phyloP scores from a whole-genome alignment of 352 stramenopile species.

The Hyaloperonospora brassicae region DNA sequence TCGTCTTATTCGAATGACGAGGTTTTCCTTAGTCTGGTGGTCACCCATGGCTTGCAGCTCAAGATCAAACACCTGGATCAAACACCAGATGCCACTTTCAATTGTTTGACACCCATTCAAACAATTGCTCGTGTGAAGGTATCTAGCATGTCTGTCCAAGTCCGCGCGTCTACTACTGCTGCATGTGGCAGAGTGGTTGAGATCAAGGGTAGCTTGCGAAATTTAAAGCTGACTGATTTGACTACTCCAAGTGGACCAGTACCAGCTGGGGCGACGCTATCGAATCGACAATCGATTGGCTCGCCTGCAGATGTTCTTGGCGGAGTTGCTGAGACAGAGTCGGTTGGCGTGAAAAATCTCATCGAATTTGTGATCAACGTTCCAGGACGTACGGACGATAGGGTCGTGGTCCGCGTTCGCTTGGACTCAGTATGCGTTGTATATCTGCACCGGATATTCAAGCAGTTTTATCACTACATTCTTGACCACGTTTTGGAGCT shows the following conservation, averaged over 20 bases:
- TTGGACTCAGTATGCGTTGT: slow-evolving; percentile 75
- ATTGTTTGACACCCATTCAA: slow-evolving; percentile 12
- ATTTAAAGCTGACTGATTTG: slow-evolving; percentile 64
- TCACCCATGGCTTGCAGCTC: slow-evolving; percentile 33
- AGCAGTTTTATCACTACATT: slow-evolving; percentile 78
- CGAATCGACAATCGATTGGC: slow-evolving; percentile 63
- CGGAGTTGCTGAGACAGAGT: slow-evolving; percentile 29
- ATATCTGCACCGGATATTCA: slow-evolving; percentile 82
- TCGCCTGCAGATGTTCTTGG: slow-evolving; percentile 47
- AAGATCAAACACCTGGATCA: slow-evolving; percentile 35
- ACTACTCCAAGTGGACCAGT: slow-evolving; percentile 36
- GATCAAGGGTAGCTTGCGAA: slow-evolving; percentile 59
- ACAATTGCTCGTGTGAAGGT: slow-evolving; percentile 28
- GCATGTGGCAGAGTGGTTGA: slow-evolving; percentile 18
- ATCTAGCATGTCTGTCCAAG: slow-evolving; percentile 30
- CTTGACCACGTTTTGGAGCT: slow-evolving; percentile 39
- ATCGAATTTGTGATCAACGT: slow-evolving; percentile 52
- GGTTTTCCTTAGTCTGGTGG: slow-evolving; percentile 17
- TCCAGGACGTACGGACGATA: slow-evolving; percentile 10
- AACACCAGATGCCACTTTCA: slow-evolving; percentile 9
- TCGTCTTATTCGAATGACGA: slow-evolving; percentile 24
- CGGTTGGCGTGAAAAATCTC: slow-evolving; percentile 55
- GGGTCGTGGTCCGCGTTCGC: slow-evolving; percentile 36
- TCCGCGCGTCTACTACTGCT: slow-evolving; percentile 12
- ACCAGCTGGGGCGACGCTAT: slow-evolving; percentile 27